Evolutionary conservation across 257 asterid genomes (phyloP).

Genomic region (Solanum arcanum): DNA sequence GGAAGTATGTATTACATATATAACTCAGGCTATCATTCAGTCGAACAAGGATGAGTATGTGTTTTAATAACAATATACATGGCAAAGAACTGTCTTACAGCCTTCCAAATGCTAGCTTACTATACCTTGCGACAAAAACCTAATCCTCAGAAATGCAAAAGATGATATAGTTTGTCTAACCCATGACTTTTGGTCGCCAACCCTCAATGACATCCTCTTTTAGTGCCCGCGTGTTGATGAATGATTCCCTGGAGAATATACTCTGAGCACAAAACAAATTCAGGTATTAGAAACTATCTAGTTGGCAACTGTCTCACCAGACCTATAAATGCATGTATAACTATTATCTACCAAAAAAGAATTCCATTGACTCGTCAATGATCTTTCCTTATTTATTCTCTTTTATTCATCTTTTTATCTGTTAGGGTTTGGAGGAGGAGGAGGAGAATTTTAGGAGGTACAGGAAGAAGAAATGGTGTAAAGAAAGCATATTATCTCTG

Average conservation of each 20-base stretch:
- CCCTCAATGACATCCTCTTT: slow-evolving; percentile 74
- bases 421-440: not conserved
- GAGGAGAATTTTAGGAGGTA: not conserved
- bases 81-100: not conserved
- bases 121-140: not conserved
- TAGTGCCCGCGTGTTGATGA: slow-evolving; percentile 58
- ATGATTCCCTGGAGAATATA: slow-evolving; percentile 69
- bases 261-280: slow-evolving; percentile 28
- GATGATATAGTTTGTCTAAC: slow-evolving; percentile 2
- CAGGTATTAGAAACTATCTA: not conserved
- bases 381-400: not conserved
- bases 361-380: not conserved
- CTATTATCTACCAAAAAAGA: not conserved
- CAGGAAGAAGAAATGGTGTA: not conserved
- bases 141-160: not conserved
- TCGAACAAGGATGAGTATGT: not conserved
- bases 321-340: not conserved
- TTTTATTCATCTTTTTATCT: not conserved
- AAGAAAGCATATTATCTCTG: not conserved
- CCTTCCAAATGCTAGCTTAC: not conserved
- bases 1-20: not conserved
- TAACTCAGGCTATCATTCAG: not conserved
- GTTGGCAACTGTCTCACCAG: not conserved
- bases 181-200: slow-evolving; percentile 87
- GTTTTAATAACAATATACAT: not conserved